Percentiles rank a stretch among this genome's conserved stretches.
phyloP scores from a whole-genome alignment of 2,329 filamentous ascomycete genomes.

The Shiraia bambusicola region DNA sequence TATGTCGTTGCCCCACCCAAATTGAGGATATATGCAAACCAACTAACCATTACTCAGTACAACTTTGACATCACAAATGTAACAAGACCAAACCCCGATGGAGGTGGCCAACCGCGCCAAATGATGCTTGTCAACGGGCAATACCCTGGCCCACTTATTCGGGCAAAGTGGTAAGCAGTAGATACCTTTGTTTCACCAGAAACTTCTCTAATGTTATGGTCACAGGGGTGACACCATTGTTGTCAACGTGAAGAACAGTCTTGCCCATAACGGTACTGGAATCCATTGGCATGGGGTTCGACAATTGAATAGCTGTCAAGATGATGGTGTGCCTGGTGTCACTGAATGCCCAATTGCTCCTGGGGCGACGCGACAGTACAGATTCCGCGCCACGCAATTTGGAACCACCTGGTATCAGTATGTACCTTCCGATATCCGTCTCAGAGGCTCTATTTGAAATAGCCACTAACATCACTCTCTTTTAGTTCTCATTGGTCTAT shows the following conservation, averaged over 20 bases:
- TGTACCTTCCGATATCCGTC: not conserved
- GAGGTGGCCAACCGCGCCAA: conserved; percentile 34
- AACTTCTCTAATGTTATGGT: no score
- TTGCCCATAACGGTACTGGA: conserved; percentile 50
- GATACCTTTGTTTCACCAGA: no score
- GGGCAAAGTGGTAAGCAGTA: conserved; percentile 25
- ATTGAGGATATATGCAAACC: not conserved
- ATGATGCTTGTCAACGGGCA: conserved; percentile 54
- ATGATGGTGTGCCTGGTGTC: conserved; percentile 58
- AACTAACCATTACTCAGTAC: conserved; percentile 30
- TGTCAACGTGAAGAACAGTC: conserved; percentile 43
- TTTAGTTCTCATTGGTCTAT: conserved; percentile 41
- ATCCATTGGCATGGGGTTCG: conserved; percentile 57
- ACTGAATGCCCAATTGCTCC: conserved; percentile 68
- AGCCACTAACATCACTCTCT: not conserved
- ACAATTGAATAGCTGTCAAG: conserved; percentile 41
- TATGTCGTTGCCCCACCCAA: conserved; percentile 8
- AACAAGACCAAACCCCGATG: conserved; percentile 44
- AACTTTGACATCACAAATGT: conserved; percentile 46
- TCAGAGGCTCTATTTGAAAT: not conserved
- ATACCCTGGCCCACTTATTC: conserved; percentile 61
- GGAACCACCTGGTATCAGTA: conserved; percentile 49
- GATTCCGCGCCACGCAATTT: conserved; percentile 55
- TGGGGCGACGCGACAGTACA: conserved; percentile 58
- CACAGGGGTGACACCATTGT: conserved; percentile 41